A percentile compares a stretch with the other conserved stretches of the same genome.
Conservation (phyloP, 2,329 filamentous ascomycete species). For the Colletotrichum lupini region DNA sequence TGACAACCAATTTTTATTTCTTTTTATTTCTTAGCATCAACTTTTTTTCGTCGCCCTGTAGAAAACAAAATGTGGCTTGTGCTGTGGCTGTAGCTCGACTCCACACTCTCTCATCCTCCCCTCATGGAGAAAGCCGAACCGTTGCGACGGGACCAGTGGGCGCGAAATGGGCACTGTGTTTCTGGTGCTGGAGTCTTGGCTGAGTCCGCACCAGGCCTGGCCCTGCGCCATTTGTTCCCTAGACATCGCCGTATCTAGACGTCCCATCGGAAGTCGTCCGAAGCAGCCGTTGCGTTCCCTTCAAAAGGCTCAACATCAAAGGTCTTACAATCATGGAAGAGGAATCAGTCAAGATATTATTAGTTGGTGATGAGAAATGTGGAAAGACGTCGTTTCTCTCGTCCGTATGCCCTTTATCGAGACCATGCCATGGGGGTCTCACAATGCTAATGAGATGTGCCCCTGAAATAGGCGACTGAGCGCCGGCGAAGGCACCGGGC, state of each 20-base stretch:
- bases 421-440: neutral
- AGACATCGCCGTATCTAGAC: slow-evolving; percentile 26
- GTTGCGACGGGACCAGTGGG: neutral
- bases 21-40: neutral
- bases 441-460: slow-evolving; percentile 8
- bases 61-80: slow-evolving; percentile 13
- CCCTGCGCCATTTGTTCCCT: slow-evolving; percentile 34
- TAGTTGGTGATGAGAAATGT: slow-evolving; percentile 69
- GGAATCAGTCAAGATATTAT: slow-evolving; percentile 62
- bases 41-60: neutral
- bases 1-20: neutral
- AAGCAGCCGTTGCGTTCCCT: neutral
- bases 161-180: neutral
- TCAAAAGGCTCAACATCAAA: no score
- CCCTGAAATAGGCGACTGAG: slow-evolving; percentile 61
- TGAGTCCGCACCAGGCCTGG: neutral
- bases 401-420: slow-evolving; percentile 53
- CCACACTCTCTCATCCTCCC: neutral
- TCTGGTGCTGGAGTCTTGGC: neutral
- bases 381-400: slow-evolving; percentile 72
- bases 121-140: slow-evolving; percentile 31
- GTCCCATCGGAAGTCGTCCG: neutral
- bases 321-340: slow-evolving; percentile 53
- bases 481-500: slow-evolving; percentile 52
- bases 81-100: neutral